Conservation (phyloP, 345 rosid genomes). For the Aquilaria malaccensis region DNA sequence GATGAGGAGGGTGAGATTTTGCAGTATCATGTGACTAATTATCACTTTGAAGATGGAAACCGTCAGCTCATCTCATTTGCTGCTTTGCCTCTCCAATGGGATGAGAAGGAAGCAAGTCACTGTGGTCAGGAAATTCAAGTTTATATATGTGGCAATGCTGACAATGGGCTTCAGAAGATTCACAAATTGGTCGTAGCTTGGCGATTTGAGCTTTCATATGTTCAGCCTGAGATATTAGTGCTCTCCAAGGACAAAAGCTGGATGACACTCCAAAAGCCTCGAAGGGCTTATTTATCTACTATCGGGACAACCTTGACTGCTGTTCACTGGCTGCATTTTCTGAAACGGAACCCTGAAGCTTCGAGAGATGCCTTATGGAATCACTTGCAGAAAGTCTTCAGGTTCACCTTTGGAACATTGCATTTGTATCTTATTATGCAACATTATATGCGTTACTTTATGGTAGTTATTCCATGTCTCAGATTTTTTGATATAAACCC, state of each 20-base stretch:
- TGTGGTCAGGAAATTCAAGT: slow-evolving; percentile 10
- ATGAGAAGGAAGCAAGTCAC: slow-evolving; percentile 8
- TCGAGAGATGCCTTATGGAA: slow-evolving; percentile 26
- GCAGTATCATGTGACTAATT: slow-evolving; percentile 24
- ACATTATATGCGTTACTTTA: not conserved
- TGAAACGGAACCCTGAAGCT: slow-evolving; percentile 21
- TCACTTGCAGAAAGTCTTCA: slow-evolving; percentile 24
- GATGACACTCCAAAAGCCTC: slow-evolving; percentile 31
- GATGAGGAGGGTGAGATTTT: slow-evolving; percentile 44
- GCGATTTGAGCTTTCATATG: slow-evolving; percentile 33
- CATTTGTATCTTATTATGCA: not conserved
- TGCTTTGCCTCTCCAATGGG: slow-evolving; percentile 32
- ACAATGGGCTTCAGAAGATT: slow-evolving; percentile 31
- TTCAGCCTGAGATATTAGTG: slow-evolving; percentile 25
- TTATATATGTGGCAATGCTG: slow-evolving; percentile 26
- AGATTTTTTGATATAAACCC: slow-evolving; percentile 37
- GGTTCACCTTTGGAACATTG: slow-evolving; percentile 16
- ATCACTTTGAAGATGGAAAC: slow-evolving; percentile 28
- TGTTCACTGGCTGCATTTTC: slow-evolving; percentile 35
- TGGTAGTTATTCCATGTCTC: not conserved
- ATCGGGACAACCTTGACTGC: slow-evolving; percentile 29
- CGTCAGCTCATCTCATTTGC: slow-evolving; percentile 26
- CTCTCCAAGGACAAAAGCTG: slow-evolving; percentile 26
- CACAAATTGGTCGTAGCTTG: slow-evolving; percentile 33
- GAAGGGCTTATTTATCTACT: slow-evolving; percentile 23